Percentiles rank a stretch among this genome's conserved stretches.
Conservation (phyloP, 441 rosid genomes). For the Populus tomentosa region DNA sequence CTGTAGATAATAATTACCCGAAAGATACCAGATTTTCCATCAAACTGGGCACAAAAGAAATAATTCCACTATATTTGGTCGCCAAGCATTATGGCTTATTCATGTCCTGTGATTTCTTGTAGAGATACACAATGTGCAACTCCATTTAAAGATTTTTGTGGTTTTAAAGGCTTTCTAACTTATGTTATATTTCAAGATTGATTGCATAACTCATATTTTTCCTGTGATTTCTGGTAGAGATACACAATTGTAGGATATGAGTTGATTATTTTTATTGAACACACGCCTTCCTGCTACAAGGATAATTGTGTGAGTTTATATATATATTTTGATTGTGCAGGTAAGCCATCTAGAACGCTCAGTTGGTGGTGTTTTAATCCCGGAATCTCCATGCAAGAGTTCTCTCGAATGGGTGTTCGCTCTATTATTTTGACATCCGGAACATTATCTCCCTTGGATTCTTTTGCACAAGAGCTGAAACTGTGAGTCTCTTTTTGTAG, state of each 20-base stretch:
- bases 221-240: not conserved
- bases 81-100: not conserved
- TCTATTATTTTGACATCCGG: constrained; percentile 94
- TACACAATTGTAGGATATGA: not conserved
- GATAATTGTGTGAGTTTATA: not conserved
- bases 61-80: not conserved
- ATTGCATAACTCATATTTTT: not conserved
- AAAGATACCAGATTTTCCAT: not conserved
- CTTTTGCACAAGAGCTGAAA: constrained; percentile 85
- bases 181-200: not conserved
- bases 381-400: constrained; percentile 90
- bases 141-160: not conserved
- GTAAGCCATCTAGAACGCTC: constrained; percentile 74
- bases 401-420: constrained; percentile 67
- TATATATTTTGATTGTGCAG: constrained; percentile 37
- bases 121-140: not conserved
- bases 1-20: not conserved
- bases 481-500: constrained; percentile 50
- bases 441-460: constrained; percentile 92
- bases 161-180: constrained; percentile 2
- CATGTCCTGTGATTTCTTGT: not conserved
- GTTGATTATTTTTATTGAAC: not conserved
- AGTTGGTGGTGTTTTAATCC: constrained; percentile 99
- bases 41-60: not conserved
- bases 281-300: not conserved